Evolutionary conservation across 202 grass and related monocot species (phyloP).

Genomic region (Panicum hallii): DNA sequence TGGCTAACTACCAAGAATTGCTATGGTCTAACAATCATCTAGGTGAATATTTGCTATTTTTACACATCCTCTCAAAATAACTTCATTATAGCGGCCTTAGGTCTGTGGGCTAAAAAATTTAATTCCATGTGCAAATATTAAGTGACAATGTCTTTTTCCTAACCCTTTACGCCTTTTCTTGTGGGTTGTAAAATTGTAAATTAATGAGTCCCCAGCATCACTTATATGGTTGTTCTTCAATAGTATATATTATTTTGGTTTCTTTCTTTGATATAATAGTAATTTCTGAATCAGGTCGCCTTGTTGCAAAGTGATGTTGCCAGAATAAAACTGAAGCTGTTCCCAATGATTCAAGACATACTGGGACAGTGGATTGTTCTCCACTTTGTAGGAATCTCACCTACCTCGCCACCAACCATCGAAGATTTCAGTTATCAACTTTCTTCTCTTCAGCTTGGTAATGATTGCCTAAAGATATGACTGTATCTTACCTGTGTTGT

Average conservation of each 20-base stretch:
- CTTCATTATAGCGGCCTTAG: too few relatives aligned
- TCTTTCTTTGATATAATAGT: conserved; percentile 36
- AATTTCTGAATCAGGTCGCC: conserved; percentile 70
- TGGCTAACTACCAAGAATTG: background rate
- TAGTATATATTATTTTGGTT: conserved; percentile 5
- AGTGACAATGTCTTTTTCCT: conserved; percentile 10
- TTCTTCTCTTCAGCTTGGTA: conserved; percentile 90
- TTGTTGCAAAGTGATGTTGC: conserved; percentile 76
- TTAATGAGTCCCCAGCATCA: conserved; percentile 10
- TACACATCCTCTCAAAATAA: conserved; percentile 23
- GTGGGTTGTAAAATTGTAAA: conserved; percentile 32
- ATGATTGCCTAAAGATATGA: conserved; percentile 40
- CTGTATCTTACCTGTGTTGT: conserved; percentile 40
- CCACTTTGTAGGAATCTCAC: conserved; percentile 80
- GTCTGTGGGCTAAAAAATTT: background rate
- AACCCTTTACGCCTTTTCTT: conserved; percentile 22
- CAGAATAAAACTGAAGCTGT: conserved; percentile 73
- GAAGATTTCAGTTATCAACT: conserved; percentile 94
- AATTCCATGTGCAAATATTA: conserved; percentile 3
- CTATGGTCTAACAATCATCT: conserved; percentile 10
- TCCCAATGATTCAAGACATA: conserved; percentile 80
- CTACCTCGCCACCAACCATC: conserved; percentile 67
- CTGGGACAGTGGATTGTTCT: conserved; percentile 83
- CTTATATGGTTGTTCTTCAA: conserved; percentile 29
- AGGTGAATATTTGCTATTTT: conserved; percentile 37